Conservation (phyloP, 2,329 filamentous ascomycete species). For the Ceratocystis destructans region DNA sequence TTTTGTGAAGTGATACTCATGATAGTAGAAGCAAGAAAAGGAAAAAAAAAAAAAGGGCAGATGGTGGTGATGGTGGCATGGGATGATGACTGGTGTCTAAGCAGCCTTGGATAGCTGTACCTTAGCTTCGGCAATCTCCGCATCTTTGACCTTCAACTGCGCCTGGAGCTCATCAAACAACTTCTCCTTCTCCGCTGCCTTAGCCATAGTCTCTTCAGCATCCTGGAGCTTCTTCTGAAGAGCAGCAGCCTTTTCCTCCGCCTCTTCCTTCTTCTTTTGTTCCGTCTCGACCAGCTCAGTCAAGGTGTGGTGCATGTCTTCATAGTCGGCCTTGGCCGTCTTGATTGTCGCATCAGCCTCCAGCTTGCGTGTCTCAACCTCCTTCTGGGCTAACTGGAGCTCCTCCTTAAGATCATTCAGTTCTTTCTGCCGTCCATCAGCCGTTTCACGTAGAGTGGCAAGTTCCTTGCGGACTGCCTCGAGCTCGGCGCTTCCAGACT, state of each 20-base stretch:
- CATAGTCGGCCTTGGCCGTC: constrained; percentile 46
- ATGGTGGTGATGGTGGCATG: constrained; percentile 15
- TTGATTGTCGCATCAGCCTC: constrained; percentile 39
- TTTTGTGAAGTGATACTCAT: constrained; percentile 5
- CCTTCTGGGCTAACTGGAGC: constrained; percentile 36
- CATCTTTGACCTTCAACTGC: constrained; percentile 48
- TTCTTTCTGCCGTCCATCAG: constrained; percentile 31
- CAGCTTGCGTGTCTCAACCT: constrained; percentile 39
- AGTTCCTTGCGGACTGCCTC: constrained; percentile 41
- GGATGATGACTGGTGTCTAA: constrained; percentile 18
- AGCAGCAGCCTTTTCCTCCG: constrained; percentile 37
- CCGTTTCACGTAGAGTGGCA: constrained; percentile 33
- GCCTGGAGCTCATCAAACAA: constrained; percentile 38
- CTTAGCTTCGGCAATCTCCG: constrained; percentile 48
- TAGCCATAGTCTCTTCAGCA: constrained; percentile 10
- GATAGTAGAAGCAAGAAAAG: constrained; percentile 7
- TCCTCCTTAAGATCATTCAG: constrained; percentile 28
- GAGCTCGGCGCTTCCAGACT: constrained; percentile 40
- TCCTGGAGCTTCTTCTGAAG: constrained; percentile 28
- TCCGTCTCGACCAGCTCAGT: constrained; percentile 47
- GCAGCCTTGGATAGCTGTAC: constrained; percentile 28
- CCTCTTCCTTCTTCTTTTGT: constrained; percentile 38
- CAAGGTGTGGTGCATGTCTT: constrained; percentile 50
- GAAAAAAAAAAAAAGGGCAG: constrained; percentile 7
- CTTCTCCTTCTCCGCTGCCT: constrained; percentile 34